Conservation (phyloP, 176 grass and related monocot genomes). For the Poa pratensis region DNA sequence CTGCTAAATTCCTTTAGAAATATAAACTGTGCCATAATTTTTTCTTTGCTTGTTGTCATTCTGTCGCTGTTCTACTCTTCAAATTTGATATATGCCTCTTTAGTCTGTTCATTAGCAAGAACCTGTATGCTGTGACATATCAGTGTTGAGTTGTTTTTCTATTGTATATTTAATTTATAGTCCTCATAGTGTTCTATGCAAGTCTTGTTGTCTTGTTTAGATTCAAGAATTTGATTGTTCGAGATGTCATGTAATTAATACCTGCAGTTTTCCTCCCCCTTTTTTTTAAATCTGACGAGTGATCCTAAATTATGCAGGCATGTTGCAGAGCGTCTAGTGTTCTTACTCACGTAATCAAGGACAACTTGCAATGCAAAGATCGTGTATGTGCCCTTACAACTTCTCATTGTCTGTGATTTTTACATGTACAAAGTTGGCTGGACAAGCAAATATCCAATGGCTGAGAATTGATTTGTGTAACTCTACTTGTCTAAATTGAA, state of each 20-base stretch:
- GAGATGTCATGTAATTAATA: constrained; percentile 3
- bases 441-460: constrained; percentile 16
- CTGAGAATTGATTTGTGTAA: constrained; percentile 30
- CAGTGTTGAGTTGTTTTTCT: constrained; percentile 38
- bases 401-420: constrained; percentile 42
- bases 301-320: constrained; percentile 66
- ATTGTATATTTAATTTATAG: constrained; percentile 10
- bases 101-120: constrained; percentile 13
- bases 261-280: neutral
- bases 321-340: constrained; percentile 89
- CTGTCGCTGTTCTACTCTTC: neutral
- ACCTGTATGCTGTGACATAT: neutral
- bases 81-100: constrained; percentile 14
- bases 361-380: constrained; percentile 95
- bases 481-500: constrained; percentile 13
- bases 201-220: constrained; percentile 30
- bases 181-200: constrained; percentile 21
- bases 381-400: constrained; percentile 58
- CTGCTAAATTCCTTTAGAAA: constrained; percentile 23
- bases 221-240: constrained; percentile 4
- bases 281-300: constrained; percentile 27
- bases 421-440: constrained; percentile 11
- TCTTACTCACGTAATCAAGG: constrained; percentile 93
- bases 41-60: constrained; percentile 16
- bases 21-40: constrained; percentile 9